Evolutionary conservation across 306 rosid genomes (phyloP).

Genomic region (Elaeagnus macrophylla): DNA sequence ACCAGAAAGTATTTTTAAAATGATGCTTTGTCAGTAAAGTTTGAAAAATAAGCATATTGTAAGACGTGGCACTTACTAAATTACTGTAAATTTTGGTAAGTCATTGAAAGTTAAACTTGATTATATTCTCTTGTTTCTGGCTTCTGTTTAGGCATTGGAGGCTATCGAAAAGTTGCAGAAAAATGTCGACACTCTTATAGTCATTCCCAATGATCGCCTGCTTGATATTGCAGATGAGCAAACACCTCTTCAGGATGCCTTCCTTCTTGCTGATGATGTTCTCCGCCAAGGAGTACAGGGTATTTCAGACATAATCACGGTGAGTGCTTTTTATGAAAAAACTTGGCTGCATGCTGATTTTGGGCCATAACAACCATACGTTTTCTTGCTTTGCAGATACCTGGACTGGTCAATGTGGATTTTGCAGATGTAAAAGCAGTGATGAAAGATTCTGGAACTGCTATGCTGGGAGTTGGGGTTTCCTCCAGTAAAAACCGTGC

Average conservation of each 20-base stretch:
- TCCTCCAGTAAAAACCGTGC: conserved; percentile 97
- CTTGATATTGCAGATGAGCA: conserved; percentile 95
- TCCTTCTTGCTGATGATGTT: conserved; percentile 90
- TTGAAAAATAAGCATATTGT: no score
- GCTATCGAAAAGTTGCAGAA: conserved; percentile 92
- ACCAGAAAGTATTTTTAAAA: no score
- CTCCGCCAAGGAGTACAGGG: conserved; percentile 98
- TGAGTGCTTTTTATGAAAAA: conserved; percentile 29
- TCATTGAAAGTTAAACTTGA: no score
- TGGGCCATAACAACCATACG: conserved; percentile 3
- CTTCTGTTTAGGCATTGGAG: conserved; percentile 69
- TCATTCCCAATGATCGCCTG: conserved; percentile 92
- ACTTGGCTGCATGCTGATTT: conserved; percentile 5
- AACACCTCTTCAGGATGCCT: conserved; percentile 87
- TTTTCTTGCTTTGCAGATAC: conserved; percentile 53
- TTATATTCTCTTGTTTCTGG: conserved; percentile 6
- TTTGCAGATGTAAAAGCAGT: conserved; percentile 99
- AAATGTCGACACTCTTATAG: conserved; percentile 92
- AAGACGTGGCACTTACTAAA: no score
- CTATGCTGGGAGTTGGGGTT: conserved; percentile 99
- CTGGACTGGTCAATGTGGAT: conserved; percentile 98
- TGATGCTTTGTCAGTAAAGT: no score
- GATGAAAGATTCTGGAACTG: conserved; percentile 98
- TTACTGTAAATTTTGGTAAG: no score
- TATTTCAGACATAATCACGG: conserved; percentile 90